These are phyloP conservation scores for Cryptomeria japonica DNA, from an alignment of 75 land plant species.

Conservation along the genomic window DNA sequence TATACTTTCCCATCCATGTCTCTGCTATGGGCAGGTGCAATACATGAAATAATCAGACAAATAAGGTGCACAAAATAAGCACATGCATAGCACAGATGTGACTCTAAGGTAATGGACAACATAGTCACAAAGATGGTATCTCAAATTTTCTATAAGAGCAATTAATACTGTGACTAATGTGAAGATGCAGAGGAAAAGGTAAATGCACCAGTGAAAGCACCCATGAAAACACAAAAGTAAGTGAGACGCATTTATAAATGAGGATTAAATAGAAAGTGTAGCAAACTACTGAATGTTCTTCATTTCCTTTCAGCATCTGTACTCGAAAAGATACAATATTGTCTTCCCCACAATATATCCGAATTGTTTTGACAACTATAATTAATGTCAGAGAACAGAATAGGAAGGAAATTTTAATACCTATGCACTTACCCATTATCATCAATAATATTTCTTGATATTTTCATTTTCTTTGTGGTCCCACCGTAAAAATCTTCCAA, in stretches of 20 bases:
- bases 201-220: not conserved
- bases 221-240: not conserved
- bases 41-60: not conserved
- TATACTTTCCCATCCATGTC: not conserved
- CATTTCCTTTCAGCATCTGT: not conserved
- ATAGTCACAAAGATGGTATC: not conserved
- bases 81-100: not conserved
- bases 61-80: not conserved
- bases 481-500: conserved; percentile 89
- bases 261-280: not conserved
- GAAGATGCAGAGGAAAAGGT: not conserved
- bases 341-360: not conserved
- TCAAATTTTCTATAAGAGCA: not conserved
- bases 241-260: not conserved
- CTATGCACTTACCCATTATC: conserved; percentile 78
- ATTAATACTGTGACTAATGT: not conserved
- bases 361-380: not conserved
- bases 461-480: conserved; percentile 95
- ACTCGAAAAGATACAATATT: not conserved
- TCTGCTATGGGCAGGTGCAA: not conserved
- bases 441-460: conserved; percentile 85
- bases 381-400: not conserved
- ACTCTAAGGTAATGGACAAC: not conserved
- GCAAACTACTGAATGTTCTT: not conserved
- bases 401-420: conserved; percentile 20